Evolutionary conservation across 2,329 filamentous ascomycete genomes (phyloP), one percentile per base, ranked within the genome.

Genomic region (Paraphaeosphaeria sporulosa): DNA sequence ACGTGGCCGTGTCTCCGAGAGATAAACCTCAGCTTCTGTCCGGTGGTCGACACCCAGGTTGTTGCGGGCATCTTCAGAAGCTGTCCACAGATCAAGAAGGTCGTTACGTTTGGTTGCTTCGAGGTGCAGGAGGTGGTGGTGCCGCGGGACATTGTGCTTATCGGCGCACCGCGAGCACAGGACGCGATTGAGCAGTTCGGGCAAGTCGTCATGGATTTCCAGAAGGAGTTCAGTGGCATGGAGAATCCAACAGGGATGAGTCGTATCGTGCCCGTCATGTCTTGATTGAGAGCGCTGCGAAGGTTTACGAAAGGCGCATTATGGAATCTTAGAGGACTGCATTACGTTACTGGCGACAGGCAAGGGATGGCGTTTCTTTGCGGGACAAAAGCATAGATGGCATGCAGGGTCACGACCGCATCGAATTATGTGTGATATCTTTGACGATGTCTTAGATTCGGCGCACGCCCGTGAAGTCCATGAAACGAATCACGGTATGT

Each of bases 1-100:
- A 72, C 65, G 23, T 97, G 96, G 67, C 87, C 90, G 0, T 82
- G 87, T 12, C 82, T 98, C 36, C 81, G 82, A 61, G 86, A 90
- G 59, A 81, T 97, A 46, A 93, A 96, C 73, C 81, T 95, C 46
- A 91, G 89, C 55, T 96, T 96, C 76, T 90, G 88, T 66, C 87
- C 88, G 58, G 80, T 86, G 32, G 85, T 91, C 5, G 88, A 87
- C 19, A 89, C 91, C 65, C 84, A 86, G 55, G 79, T 91, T 1
- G 80, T 91, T 3, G 86, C 86, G 0, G 82, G 80, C 59, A 86
- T 91, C 58, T 91, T 91, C 77, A 82, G 85, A 21, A 80, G 82
- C 52, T 91, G 89, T 63, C 89, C 89, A 0, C 85, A 73, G 12
- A 71, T 87, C 43, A 78, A 78, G 60, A 86, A 87, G 73, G 71